These are phyloP conservation scores for Ophryocystis elektroscirrha DNA, from an alignment of 169 alveolate genomes.

Conservation along the genomic window DNA sequence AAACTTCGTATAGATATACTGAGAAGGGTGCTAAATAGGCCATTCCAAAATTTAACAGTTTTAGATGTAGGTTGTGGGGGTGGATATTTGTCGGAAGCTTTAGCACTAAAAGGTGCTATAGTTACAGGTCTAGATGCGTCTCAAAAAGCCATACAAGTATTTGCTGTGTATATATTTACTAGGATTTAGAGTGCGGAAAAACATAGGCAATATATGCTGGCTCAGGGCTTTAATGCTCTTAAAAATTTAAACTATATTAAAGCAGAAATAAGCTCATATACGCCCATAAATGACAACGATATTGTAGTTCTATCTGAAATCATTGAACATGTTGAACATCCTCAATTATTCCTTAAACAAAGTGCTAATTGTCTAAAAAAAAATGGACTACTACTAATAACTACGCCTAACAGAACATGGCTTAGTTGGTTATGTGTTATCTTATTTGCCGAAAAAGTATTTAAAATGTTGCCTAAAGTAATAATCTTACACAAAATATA, in stretches of 20 bases:
- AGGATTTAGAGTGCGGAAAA: too few species aligned
- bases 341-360: neutral
- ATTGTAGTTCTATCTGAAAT: conserved; percentile 2
- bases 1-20: too few species aligned
- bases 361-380: neutral
- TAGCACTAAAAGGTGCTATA: conserved; percentile 31
- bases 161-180: too few species aligned
- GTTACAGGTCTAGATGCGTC: conserved; percentile 28
- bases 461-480: too few species aligned
- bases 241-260: conserved; percentile 4
- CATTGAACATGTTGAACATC: conserved; percentile 1
- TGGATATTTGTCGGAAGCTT: conserved; percentile 35
- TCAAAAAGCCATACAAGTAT: conserved; percentile 7
- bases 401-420: too few species aligned
- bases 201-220: too few species aligned
- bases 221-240: neutral
- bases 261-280: conserved; percentile 7
- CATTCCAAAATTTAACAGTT: conserved; percentile 1
- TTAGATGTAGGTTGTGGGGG: conserved; percentile 52
- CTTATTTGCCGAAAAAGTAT: too few species aligned
- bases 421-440: too few species aligned
- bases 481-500: too few species aligned
- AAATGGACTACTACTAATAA: too few species aligned
- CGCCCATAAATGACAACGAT: conserved; percentile 1
- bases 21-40: neutral